Evolutionary conservation across 1,284 basidiomycete genomes (phyloP), one percentile per base, ranked within the genome.

Genomic region (Sutorius eximius): DNA sequence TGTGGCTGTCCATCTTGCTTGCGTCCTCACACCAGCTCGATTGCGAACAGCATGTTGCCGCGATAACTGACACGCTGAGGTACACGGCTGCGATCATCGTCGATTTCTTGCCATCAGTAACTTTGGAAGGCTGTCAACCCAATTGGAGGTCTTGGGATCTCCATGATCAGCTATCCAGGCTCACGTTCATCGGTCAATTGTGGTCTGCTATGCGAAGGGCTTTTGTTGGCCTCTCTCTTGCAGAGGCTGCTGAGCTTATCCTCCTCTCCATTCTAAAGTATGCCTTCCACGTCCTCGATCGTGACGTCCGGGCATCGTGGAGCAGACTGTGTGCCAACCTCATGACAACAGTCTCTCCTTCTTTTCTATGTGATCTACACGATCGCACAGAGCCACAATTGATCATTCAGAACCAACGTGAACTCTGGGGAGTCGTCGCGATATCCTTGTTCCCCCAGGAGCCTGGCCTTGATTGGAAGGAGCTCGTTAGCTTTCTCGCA

Each of bases 1-100:
- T 74, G 2, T 85, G 83, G 84, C 74, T 80, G 58, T 75, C 77
- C 0, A 71, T 86, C 22, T 67, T 86, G 24, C 74, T 82, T n/a
- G 75, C 70, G 13, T 77, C 75, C 44, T 72, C 77, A 7, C 75
- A 77, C 53, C 61, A 79, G 10, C 73, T 74, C 0, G 73, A 79
- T 54, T 71, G 68, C 13, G 65, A 61, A 29, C 68, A 68, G 0
- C 73, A 77, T 55, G 59, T 75, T 6, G 71, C 72, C 3, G 60
- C 73, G 10, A 57, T 70, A 16, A 56, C 73, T 2, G 63, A 68
- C 2, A 68, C 75, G 46, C 67, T 75, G 18, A 61, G 58, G 22
- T 55, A 47, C 15, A 55, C 62, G 0, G 59, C 68, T 5, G 37
- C 53, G 3, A 60, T 60, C 15, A 53, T 75, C 10, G 44, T 55